Evolutionary conservation across 805 yeast species (phyloP), one percentile per base, ranked within the genome.

Genomic region (Suhomyces sp.): DNA sequence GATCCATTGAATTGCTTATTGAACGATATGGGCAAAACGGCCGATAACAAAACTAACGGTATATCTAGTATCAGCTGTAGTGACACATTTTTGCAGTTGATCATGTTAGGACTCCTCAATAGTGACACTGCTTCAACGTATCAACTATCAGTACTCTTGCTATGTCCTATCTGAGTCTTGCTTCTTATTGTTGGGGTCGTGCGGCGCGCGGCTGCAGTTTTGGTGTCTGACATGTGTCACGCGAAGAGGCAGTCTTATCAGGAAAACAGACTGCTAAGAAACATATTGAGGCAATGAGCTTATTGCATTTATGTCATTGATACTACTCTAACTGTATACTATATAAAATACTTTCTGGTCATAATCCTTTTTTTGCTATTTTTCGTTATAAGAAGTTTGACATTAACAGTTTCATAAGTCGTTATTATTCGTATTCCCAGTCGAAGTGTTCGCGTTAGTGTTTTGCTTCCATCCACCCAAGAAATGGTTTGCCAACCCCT

Each of bases 401-500:
- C 42, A 38, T 38, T 33, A 38, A 38, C 42, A 9, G 42, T 19
- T 38, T 42, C 46, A 42, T 42, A 42, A 42, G 31, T 42, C 46
- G 23, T 42, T 42, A 42, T 22, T 38, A 38, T 38, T 38, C n/a
- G 24, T 17, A 19, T 42, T n/a, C 12, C 22, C 46, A 24, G 27
- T 2, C 23, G 31, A 15, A 23, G 27, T 42, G 29, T 24, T 42
- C 17, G n/a, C 46, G 23, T 42, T 42, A 1, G 46, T 6, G 31
- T 42, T 42, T 24, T 42, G 51, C 58, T 64, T 63, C 66, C 67
- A 63, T 33, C 62, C 56, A 13, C 70, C 70, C 53, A 71, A 60
- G 26, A 70, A 60, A 47, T 66, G 74, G 47, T 57, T 70, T 7
- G 75, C 74, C 33, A 71, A 57, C 2, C 70, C 74, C 53, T 67